Base-by-base conservation (phyloP, 2,329 filamentous ascomycete genomes). In the Mariannaea sp. region DNA sequence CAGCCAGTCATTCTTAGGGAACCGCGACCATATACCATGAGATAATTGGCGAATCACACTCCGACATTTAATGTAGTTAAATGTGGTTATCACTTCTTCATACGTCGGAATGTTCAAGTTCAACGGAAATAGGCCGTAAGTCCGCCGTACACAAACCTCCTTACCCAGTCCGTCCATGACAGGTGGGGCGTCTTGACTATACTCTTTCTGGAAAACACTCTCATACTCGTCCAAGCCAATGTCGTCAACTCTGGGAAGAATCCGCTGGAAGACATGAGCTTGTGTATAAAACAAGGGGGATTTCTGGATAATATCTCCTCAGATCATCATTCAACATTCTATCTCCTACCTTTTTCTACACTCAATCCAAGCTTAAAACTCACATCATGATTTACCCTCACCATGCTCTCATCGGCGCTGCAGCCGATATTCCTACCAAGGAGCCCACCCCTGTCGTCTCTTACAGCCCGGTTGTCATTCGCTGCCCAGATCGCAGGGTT, bases 391-490 rank as follows among this genome's bases (percentile, higher is more conserved):
- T 61, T 10, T 66, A 59, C 13, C 62, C 61, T 1, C 49, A 60
- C 48, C 51, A 62, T 32, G 38, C 51, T 7, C 53, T 60, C 7
- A 65, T 66, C 14, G 61, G 64, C 39, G 51, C 53, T 9, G 64
- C 65, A 4, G 61, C 56, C 33, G 57, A 59, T 13, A 60, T 68
- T 33, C 59, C 63, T 4, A 56, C 56, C 29, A 55, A 32, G 33
- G 39, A 56, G 9, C 38, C 62, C 2, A 40, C 47, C 3, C 60
- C 63, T 8, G 58, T 67, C 27, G 1, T 66, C n/a, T 59, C 60
- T 7, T 62, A 59, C 16, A 65, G 57, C 8, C 63, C 65, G 3
- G 57, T 68, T 13, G 55, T 60, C 1, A 19, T 68, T 3, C 52
- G 49, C 7, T 51, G 35, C 2, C 17, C 54, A 5, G 43, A 43